Evolutionary conservation across 163 green algal species (phyloP).

Genomic region (Coccomyxa subellipsoidea): DNA sequence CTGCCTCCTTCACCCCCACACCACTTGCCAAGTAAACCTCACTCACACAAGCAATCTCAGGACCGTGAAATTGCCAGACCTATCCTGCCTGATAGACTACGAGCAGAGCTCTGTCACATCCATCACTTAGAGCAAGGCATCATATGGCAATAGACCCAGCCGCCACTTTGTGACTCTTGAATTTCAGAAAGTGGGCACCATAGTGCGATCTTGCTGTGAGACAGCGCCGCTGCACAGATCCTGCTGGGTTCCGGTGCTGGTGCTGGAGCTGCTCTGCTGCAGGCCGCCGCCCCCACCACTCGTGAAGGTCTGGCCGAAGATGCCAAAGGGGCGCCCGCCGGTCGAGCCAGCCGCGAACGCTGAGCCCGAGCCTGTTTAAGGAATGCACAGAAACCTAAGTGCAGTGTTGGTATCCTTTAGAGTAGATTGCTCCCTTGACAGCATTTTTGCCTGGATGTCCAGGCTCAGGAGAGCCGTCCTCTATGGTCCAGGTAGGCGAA

Average conservation of each 20-base stretch:
- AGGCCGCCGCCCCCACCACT: background rate
- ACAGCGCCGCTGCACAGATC: background rate
- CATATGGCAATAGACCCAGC: too few species aligned
- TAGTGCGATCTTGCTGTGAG: background rate
- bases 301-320: conserved; percentile 2
- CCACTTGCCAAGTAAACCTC: too few species aligned
- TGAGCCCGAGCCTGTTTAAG: background rate
- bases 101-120: too few species aligned
- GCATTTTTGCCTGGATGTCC: background rate
- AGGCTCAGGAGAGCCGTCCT: too few species aligned
- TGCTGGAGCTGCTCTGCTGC: background rate
- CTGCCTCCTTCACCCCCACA: too few species aligned
- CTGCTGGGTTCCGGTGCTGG: background rate
- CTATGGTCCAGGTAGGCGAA: too few species aligned
- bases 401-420: background rate
- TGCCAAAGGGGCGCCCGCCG: background rate
- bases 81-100: too few species aligned
- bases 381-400: background rate
- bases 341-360: background rate
- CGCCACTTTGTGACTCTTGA: background rate
- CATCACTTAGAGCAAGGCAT: too few species aligned
- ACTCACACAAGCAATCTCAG: too few species aligned
- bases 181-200: background rate
- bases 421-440: background rate
- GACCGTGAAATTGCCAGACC: too few species aligned